These are phyloP conservation scores for Penicillium turbatum DNA, from an alignment of 495 filamentous ascomycete genomes.

Conservation along the genomic window DNA sequence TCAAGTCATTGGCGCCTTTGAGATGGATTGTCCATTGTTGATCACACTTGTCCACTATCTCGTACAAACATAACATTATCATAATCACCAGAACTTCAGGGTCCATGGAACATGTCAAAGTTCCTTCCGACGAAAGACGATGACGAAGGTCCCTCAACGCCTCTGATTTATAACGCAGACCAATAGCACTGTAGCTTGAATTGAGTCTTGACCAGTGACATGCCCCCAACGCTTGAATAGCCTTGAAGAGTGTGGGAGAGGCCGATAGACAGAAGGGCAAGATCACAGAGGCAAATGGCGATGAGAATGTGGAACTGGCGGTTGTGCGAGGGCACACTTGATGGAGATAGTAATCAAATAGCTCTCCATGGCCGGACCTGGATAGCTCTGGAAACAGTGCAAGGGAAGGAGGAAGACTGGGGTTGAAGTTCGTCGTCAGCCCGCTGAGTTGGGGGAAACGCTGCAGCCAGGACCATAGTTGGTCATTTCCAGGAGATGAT, in stretches of 20 bases:
- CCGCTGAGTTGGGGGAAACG: background rate
- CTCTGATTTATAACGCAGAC: conserved; percentile 36
- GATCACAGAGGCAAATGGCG: conserved; percentile 42
- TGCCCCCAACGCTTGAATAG: conserved; percentile 40
- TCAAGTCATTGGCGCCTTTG: conserved; percentile 42
- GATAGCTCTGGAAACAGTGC: conserved; percentile 32
- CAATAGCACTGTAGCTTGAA: conserved; percentile 27
- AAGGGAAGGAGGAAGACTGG: conserved; percentile 13
- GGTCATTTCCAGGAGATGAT: background rate
- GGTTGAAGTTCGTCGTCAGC: background rate
- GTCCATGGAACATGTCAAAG: conserved; percentile 23
- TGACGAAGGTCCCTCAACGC: conserved; percentile 37
- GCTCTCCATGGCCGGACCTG: conserved; percentile 22
- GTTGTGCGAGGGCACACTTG: conserved; percentile 43
- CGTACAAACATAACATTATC: conserved; percentile 46
- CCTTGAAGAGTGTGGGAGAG: conserved; percentile 35
- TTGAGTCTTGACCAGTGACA: conserved; percentile 35
- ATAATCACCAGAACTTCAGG: conserved; percentile 41
- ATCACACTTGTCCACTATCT: conserved; percentile 45
- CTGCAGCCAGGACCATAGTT: conserved; percentile 3
- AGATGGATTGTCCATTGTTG: conserved; percentile 43
- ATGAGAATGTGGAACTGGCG: conserved; percentile 32
- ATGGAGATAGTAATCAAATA: conserved; percentile 44
- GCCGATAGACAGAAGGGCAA: conserved; percentile 38
- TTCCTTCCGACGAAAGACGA: conserved; percentile 26